These are phyloP conservation scores for Agaricus sinodeliciosus DNA, from an alignment of 768 basidiomycete species.

Conservation along the genomic window DNA sequence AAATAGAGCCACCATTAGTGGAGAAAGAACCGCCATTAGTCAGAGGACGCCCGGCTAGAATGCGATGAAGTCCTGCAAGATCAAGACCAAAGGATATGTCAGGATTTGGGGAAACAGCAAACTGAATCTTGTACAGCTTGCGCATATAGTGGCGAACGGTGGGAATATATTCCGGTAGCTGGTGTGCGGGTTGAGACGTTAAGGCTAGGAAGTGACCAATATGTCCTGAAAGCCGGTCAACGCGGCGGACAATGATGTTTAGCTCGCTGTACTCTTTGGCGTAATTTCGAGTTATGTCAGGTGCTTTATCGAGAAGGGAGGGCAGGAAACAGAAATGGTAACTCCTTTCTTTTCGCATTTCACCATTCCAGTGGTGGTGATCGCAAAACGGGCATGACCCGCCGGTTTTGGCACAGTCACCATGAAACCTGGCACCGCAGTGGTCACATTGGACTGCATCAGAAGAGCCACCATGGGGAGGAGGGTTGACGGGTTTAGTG, in stretches of 20 bases:
- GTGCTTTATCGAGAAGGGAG: slow-evolving; percentile 61
- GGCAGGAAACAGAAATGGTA: slow-evolving; percentile 83
- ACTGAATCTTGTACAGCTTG: slow-evolving; percentile 84
- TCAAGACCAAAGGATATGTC: slow-evolving; percentile 81
- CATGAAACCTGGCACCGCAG: slow-evolving; percentile 82
- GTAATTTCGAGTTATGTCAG: slow-evolving; percentile 72
- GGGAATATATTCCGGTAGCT: slow-evolving; percentile 68
- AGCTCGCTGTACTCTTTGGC: slow-evolving; percentile 77
- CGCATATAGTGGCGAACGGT: slow-evolving; percentile 90
- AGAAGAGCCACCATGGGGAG: slow-evolving; percentile 64
- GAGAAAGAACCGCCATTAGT: slow-evolving; percentile 2
- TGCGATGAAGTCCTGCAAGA: slow-evolving; percentile 75
- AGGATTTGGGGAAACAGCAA: slow-evolving; percentile 76
- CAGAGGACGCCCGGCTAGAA: slow-evolving; percentile 60
- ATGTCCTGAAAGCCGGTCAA: slow-evolving; percentile 66
- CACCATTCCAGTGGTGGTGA: slow-evolving; percentile 87
- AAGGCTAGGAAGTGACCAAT: slow-evolving; percentile 79
- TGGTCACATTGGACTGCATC: slow-evolving; percentile 91
- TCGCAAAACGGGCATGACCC: slow-evolving; percentile 91
- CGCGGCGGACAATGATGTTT: slow-evolving; percentile 71
- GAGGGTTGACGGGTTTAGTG: slow-evolving; percentile 66
- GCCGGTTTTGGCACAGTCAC: slow-evolving; percentile 79
- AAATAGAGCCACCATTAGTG: slow-evolving; percentile 19
- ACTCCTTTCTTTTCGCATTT: slow-evolving; percentile 73
- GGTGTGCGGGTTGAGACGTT: slow-evolving; percentile 62